Percentiles rank a stretch among this genome's conserved stretches.
Evolutionary conservation across 805 yeast genomes (phyloP).

Genomic region (Ogataea haglerorum): DNA sequence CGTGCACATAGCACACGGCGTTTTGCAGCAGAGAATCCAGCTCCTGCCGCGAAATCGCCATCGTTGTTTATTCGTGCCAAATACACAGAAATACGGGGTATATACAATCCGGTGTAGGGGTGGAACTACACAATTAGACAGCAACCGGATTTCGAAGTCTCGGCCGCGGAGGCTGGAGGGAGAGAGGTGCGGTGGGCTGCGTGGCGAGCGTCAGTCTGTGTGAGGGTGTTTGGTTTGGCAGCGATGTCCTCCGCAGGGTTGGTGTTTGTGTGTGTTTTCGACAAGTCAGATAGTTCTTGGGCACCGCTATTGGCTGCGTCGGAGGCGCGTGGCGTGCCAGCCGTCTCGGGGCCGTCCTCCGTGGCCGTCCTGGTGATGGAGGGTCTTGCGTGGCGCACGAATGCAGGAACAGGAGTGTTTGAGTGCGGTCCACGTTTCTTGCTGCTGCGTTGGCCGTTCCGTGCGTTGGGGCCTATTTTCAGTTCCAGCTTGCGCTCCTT

Average conservation of each 20-base stretch:
- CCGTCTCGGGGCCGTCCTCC: not conserved
- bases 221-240: not conserved
- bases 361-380: not conserved
- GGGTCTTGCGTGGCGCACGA: conserved; percentile 7
- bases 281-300: not conserved
- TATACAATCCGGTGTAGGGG: conserved; percentile 5
- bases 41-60: not conserved
- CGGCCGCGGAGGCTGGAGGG: not conserved
- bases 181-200: not conserved
- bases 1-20: conserved; percentile 8
- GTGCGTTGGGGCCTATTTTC: conserved; percentile 10
- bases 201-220: not conserved
- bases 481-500: conserved; percentile 23
- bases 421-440: conserved; percentile 26
- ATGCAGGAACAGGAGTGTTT: conserved; percentile 28
- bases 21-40: not conserved
- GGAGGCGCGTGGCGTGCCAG: not conserved
- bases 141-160: conserved; percentile 6
- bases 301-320: not conserved
- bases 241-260: not conserved
- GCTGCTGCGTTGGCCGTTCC: conserved; percentile 10
- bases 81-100: conserved; percentile 3
- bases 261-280: conserved; percentile 1
- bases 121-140: conserved; percentile 4
- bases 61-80: not conserved